These are phyloP conservation scores for Coprinopsis strossmayeri DNA, from an alignment of 768 basidiomycete genomes.

Conservation along the genomic window DNA sequence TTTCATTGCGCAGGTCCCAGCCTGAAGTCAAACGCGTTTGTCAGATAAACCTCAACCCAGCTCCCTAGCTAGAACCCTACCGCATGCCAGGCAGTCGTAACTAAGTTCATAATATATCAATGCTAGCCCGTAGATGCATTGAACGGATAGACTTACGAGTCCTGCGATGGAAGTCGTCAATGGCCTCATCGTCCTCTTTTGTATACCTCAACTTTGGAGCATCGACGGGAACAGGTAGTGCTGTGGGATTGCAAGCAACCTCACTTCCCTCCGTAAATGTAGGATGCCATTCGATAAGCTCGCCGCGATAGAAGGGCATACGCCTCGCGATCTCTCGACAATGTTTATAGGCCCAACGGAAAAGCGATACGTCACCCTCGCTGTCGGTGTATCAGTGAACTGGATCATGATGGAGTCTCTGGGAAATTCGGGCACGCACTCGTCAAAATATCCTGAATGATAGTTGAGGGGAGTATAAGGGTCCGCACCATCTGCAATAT, in stretches of 20 bases:
- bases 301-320: conserved; percentile 39
- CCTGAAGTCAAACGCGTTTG: background rate
- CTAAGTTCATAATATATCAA: conserved; percentile 15
- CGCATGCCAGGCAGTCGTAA: conserved; percentile 41
- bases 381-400: conserved; percentile 16
- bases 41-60: no score
- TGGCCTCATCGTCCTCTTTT: conserved; percentile 33
- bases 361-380: conserved; percentile 34
- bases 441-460: conserved; percentile 36
- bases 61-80: conserved; percentile 22
- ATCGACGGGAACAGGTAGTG: conserved; percentile 24
- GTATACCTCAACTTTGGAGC: conserved; percentile 35
- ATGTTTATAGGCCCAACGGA: conserved; percentile 51
- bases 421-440: conserved; percentile 27
- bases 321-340: conserved; percentile 48
- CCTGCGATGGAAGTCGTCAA: conserved; percentile 27
- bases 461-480: conserved; percentile 36
- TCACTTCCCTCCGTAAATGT: conserved; percentile 27
- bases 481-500: conserved; percentile 38
- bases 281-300: conserved; percentile 28
- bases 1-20: background rate
- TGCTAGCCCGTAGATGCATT: background rate
- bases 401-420: no score
- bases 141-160: background rate
- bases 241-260: conserved; percentile 18